A percentile compares a stretch with the other conserved stretches of the same genome.
Conservation (phyloP, 345 rosid genomes). For the Aethionema arabicum region DNA sequence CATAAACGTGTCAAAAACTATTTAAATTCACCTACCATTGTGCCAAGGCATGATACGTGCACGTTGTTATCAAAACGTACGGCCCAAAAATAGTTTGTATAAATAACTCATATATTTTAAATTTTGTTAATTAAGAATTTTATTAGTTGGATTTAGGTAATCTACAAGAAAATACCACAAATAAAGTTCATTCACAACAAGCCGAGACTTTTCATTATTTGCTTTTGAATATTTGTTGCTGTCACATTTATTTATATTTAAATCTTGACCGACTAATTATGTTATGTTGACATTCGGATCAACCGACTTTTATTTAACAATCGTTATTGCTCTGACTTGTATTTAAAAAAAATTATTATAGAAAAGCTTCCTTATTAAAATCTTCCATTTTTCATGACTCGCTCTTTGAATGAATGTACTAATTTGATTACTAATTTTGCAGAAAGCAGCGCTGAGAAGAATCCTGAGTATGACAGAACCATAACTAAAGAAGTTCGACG, state of each 20-base stretch:
- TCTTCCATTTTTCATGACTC: too few species aligned
- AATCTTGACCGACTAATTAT: constrained; percentile 23
- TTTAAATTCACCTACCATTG: neutral
- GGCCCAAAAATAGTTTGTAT: neutral
- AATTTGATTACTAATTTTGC: too few species aligned
- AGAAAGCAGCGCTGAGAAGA: too few species aligned
- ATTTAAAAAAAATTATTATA: neutral
- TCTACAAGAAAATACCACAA: too few species aligned
- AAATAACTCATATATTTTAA: neutral
- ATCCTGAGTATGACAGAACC: too few species aligned
- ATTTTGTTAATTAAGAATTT: neutral
- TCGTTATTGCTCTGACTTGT: constrained; percentile 13
- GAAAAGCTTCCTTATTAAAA: too few species aligned
- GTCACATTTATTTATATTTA: constrained; percentile 19
- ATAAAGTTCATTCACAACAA: constrained; percentile 18
- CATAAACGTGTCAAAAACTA: neutral
- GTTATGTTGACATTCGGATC: constrained; percentile 16
- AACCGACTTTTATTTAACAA: constrained; percentile 7
- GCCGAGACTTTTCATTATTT: neutral
- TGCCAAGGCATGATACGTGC: constrained; percentile 20
- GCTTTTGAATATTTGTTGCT: neutral
- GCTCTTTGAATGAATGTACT: too few species aligned
- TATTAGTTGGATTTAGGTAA: constrained; percentile 25
- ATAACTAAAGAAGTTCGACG: too few species aligned
- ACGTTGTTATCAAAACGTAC: constrained; percentile 21